Conservation (phyloP, 192 early-diverging fungal species). For the Oehlia diaphana region DNA sequence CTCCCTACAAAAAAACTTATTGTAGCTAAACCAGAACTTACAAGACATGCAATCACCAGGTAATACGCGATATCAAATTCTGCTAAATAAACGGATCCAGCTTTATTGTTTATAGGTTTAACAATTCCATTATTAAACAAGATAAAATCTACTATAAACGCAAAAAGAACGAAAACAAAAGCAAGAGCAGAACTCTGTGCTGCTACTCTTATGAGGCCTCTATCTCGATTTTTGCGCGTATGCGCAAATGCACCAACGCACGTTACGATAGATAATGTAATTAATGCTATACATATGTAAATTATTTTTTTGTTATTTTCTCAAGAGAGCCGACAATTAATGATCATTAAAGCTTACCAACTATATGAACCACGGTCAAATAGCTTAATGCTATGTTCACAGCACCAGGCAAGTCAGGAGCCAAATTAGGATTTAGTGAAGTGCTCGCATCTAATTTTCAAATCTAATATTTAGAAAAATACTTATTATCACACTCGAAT, state of each 20-base stretch:
- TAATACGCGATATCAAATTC: not conserved
- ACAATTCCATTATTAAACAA: not conserved
- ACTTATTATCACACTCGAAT: not conserved
- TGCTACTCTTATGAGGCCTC: not conserved
- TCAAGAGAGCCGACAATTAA: not conserved
- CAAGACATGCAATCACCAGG: not conserved
- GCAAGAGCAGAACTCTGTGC: not conserved
- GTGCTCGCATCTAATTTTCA: not conserved
- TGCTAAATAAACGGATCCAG: not conserved
- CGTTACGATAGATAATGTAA: not conserved
- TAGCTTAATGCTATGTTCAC: not conserved
- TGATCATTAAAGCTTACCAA: not conserved
- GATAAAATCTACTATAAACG: not conserved
- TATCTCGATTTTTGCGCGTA: not conserved
- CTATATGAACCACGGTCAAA: not conserved
- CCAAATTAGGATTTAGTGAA: not conserved
- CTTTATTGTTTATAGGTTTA: not conserved
- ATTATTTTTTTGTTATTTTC: not conserved
- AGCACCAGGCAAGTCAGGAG: not conserved
- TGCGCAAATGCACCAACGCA: not conserved
- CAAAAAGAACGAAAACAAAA: not conserved
- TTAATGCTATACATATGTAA: not conserved
- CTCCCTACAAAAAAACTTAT: not conserved
- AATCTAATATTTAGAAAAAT: not conserved
- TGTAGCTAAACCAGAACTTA: not conserved